Conservation (phyloP, 257 asterid species). For the Petunia secreta region DNA sequence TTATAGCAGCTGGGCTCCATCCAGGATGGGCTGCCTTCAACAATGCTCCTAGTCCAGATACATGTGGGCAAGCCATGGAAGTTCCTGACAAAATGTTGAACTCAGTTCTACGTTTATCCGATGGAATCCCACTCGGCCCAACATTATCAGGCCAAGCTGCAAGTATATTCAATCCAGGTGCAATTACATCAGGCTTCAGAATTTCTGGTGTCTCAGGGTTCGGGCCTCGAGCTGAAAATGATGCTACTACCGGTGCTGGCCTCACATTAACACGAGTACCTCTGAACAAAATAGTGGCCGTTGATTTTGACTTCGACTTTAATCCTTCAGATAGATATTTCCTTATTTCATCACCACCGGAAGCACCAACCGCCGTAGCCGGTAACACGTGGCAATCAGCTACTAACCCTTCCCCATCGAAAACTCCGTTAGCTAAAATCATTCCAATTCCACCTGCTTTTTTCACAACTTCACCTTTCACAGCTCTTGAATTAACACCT, state of each 20-base stretch:
- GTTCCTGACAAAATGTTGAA: constrained; percentile 86
- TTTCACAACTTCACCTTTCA: constrained; percentile 85
- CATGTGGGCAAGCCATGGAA: constrained; percentile 95
- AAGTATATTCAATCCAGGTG: constrained; percentile 87
- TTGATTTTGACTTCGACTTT: constrained; percentile 45
- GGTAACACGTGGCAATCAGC: constrained; percentile 90
- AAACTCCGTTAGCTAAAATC: constrained; percentile 84
- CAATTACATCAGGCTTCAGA: constrained; percentile 81
- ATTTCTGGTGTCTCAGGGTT: constrained; percentile 83
- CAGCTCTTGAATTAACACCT: constrained; percentile 78
- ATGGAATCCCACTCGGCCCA: constrained; percentile 70
- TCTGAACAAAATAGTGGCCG: constrained; percentile 60
- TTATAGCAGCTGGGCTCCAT: constrained; percentile 91
- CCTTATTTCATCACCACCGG: constrained; percentile 64
- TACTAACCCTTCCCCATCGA: constrained; percentile 83
- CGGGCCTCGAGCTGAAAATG: constrained; percentile 91
- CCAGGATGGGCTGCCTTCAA: constrained; percentile 89
- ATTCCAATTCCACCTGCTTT: constrained; percentile 87
- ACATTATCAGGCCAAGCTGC: constrained; percentile 87
- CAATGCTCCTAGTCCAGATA: constrained; percentile 80
- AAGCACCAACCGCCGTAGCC: constrained; percentile 76
- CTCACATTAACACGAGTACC: constrained; percentile 72
- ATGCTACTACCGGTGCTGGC: constrained; percentile 87
- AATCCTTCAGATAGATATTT: constrained; percentile 51
- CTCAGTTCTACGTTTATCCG: constrained; percentile 70